Percentiles rank a stretch among this genome's conserved stretches.
Conservation (phyloP, 2,329 filamentous ascomycete species). For the Ascosphaera apis region DNA sequence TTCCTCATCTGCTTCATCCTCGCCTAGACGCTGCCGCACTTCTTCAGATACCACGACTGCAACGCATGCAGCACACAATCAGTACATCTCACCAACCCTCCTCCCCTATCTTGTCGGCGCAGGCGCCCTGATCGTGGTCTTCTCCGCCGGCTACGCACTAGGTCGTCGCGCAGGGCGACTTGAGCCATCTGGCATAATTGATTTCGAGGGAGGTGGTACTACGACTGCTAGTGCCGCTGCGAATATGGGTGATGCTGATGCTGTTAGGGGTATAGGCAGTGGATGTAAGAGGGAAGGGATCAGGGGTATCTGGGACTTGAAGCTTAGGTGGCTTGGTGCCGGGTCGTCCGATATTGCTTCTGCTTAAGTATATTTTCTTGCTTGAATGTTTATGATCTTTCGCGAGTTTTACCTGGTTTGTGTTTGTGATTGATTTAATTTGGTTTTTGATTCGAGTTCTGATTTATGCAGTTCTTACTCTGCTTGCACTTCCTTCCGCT, state of each 20-base stretch:
- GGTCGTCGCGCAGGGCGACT: slow-evolving; percentile 34
- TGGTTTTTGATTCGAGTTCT: no score
- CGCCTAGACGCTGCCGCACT: slow-evolving; percentile 4
- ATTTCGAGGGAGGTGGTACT: neutral
- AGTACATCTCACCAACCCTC: slow-evolving; percentile 26
- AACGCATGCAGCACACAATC: slow-evolving; percentile 5
- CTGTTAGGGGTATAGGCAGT: neutral
- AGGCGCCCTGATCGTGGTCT: slow-evolving; percentile 40
- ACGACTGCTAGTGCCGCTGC: neutral
- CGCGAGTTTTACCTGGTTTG: no score
- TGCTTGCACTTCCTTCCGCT: no score
- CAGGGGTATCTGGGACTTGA: neutral
- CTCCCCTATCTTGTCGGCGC: slow-evolving; percentile 44
- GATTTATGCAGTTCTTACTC: no score
- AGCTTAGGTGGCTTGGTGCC: neutral
- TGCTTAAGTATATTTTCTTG: neutral
- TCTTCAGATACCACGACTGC: slow-evolving; percentile 5
- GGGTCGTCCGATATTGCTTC: neutral
- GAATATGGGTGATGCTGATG: neutral
- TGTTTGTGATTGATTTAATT: no score
- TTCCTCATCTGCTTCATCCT: slow-evolving; percentile 3
- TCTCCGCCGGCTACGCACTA: slow-evolving; percentile 39
- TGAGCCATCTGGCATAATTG: slow-evolving; percentile 17
- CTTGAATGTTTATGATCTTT: no score
- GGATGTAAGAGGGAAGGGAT: neutral